A percentile compares a stretch with the other conserved stretches of the same genome.
These are phyloP conservation scores for Boechera retrofracta DNA, from an alignment of 345 rosid species.

Conservation along the genomic window DNA sequence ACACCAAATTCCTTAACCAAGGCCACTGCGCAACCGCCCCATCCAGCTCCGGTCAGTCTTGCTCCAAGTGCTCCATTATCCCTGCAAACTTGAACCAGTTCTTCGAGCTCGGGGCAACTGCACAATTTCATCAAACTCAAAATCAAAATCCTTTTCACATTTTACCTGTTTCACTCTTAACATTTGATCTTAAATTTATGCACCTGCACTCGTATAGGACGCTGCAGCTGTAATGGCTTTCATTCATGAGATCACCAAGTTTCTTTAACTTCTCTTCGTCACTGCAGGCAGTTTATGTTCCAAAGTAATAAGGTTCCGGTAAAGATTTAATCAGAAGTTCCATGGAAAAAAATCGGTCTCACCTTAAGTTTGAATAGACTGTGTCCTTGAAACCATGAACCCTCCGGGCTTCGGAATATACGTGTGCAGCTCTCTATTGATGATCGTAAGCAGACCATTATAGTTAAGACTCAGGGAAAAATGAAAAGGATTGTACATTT, in stretches of 20 bases:
- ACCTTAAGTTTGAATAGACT: conserved; percentile 72
- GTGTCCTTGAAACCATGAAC: conserved; percentile 89
- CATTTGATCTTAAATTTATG: neutral
- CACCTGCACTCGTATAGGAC: conserved; percentile 96
- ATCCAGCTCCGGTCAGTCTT: conserved; percentile 97
- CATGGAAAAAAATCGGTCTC: neutral
- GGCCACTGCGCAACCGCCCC: conserved; percentile 98
- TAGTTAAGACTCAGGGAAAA: neutral
- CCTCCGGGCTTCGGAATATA: conserved; percentile 86
- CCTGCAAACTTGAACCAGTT: conserved; percentile 69
- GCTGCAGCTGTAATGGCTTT: conserved; percentile 93
- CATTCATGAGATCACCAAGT: conserved; percentile 92
- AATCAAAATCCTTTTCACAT: neutral
- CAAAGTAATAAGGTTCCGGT: conserved; percentile 8
- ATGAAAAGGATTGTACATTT: neutral
- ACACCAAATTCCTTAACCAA: conserved; percentile 79
- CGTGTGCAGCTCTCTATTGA: conserved; percentile 84
- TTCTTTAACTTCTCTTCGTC: conserved; percentile 87
- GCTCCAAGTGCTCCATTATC: conserved; percentile 87
- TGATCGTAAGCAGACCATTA: neutral
- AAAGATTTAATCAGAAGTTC: neutral
- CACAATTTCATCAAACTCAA: neutral
- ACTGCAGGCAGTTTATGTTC: conserved; percentile 52
- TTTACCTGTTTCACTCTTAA: conserved; percentile 1
- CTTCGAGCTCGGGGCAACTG: conserved; percentile 98